phyloP scores from a whole-genome alignment of 2,329 filamentous ascomycete species.

The Cercospora sp. region DNA sequence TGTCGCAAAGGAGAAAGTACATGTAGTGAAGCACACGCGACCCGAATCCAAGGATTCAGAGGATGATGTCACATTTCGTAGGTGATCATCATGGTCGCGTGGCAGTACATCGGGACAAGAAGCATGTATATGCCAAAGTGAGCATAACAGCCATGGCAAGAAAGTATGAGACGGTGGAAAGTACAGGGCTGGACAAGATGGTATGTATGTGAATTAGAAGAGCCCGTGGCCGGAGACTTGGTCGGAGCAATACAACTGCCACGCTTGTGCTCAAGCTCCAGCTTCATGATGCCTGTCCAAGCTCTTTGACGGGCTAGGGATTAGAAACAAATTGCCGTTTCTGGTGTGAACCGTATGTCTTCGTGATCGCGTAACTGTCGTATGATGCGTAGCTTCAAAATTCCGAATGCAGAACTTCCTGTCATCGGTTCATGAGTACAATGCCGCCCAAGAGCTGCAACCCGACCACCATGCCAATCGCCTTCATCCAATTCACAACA shows the following conservation, averaged over 20 bases:
- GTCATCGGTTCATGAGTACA: constrained; percentile 23
- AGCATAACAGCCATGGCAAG: background rate
- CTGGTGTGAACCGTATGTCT: constrained; percentile 5
- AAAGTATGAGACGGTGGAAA: background rate
- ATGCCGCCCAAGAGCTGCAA: constrained; percentile 29
- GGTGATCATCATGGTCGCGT: background rate
- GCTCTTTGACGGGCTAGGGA: background rate
- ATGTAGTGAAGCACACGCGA: constrained; percentile 2
- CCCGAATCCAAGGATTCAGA: background rate
- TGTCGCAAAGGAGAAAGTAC: background rate
- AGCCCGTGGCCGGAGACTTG: background rate
- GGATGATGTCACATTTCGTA: constrained; percentile 1
- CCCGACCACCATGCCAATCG: constrained; percentile 24
- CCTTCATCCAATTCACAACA: constrained; percentile 22
- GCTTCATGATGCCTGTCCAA: constrained; percentile 4
- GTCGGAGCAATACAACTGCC: background rate
- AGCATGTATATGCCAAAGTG: background rate
- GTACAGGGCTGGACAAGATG: background rate
- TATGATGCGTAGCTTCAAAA: background rate
- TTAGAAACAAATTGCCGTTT: background rate
- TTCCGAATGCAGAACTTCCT: background rate
- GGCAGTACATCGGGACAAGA: constrained; percentile 1
- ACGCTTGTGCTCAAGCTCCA: constrained; percentile 6
- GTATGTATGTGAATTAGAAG: background rate
- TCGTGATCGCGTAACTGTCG: constrained; percentile 15